Conservation (phyloP, 202 grass and related monocot species). For the Sporobolus alterniflorus region DNA sequence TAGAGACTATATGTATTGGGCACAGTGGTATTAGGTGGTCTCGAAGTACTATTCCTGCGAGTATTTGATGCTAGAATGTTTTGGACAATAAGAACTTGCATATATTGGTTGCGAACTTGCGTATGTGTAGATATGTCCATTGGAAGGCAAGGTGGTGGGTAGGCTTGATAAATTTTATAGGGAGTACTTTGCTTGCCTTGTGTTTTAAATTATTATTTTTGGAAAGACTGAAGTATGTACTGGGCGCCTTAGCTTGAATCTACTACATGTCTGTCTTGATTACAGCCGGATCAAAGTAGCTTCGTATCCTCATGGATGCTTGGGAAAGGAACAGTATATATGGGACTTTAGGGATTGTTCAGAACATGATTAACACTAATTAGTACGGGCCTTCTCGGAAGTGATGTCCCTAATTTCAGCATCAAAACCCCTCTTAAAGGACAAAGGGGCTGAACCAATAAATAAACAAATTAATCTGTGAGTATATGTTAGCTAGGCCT, state of each 20-base stretch:
- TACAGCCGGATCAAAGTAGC: conserved; percentile 22
- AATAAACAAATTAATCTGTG: conserved; percentile 17
- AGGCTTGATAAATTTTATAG: not conserved
- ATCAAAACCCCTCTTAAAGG: conserved; percentile 41
- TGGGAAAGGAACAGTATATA: conserved; percentile 44
- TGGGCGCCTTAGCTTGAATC: too few species aligned
- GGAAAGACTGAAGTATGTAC: not conserved
- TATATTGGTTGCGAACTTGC: not conserved
- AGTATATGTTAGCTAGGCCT: conserved; percentile 28
- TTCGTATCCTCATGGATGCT: conserved; percentile 44
- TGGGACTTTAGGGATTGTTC: conserved; percentile 24
- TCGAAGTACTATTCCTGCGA: not conserved
- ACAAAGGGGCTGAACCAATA: conserved; percentile 19
- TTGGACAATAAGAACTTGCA: not conserved
- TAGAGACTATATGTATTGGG: not conserved
- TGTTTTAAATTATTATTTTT: not conserved
- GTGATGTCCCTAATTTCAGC: conserved; percentile 44
- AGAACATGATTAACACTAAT: conserved; percentile 27
- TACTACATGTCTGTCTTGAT: conserved; percentile 28
- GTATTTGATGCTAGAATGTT: not conserved
- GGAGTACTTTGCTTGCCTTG: not conserved
- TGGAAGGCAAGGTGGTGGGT: conserved; percentile 21
- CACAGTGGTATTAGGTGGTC: too few species aligned
- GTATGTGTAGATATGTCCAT: not conserved
- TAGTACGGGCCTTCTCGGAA: conserved; percentile 31